These are phyloP conservation scores for Candida koratica DNA, from an alignment of 805 yeast species.

Conservation along the genomic window DNA sequence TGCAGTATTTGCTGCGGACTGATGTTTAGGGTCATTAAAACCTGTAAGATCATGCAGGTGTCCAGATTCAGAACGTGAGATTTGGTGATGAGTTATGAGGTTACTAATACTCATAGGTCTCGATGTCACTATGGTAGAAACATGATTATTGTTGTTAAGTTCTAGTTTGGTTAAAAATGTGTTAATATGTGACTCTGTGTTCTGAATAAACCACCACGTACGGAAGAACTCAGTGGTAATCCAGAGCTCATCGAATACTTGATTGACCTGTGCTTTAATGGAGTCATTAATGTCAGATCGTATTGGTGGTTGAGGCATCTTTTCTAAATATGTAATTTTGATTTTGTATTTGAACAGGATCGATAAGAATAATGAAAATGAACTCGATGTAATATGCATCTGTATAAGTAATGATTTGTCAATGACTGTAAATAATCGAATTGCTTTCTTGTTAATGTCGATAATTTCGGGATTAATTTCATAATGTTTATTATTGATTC, in stretches of 20 bases:
- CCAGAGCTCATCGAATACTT: background rate
- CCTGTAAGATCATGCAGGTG: no score
- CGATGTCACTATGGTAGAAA: background rate
- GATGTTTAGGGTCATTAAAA: no score
- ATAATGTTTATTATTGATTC: conserved; percentile 4
- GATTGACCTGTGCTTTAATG: background rate
- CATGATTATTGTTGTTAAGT: background rate
- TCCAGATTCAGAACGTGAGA: no score
- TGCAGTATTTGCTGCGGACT: no score
- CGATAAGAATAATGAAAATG: conserved; percentile 8
- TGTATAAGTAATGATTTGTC: conserved; percentile 2
- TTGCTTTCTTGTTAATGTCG: background rate
- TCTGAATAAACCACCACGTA: conserved; percentile 16
- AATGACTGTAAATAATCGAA: background rate
- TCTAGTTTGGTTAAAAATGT: conserved; percentile 7
- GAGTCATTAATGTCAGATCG: conserved; percentile 8
- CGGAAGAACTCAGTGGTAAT: background rate
- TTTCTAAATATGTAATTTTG: conserved; percentile 11
- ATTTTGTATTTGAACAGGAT: conserved; percentile 11
- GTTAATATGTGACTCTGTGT: conserved; percentile 7
- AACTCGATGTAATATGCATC: conserved; percentile 12
- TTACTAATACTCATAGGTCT: background rate
- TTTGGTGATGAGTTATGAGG: conserved; percentile 3
- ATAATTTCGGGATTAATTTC: conserved; percentile 1
- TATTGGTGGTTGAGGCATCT: conserved; percentile 5